Percentiles rank a stretch among this genome's conserved stretches.
Evolutionary conservation across 2,329 filamentous ascomycete genomes (phyloP).

Genomic region (Intubia oerlemansii): DNA sequence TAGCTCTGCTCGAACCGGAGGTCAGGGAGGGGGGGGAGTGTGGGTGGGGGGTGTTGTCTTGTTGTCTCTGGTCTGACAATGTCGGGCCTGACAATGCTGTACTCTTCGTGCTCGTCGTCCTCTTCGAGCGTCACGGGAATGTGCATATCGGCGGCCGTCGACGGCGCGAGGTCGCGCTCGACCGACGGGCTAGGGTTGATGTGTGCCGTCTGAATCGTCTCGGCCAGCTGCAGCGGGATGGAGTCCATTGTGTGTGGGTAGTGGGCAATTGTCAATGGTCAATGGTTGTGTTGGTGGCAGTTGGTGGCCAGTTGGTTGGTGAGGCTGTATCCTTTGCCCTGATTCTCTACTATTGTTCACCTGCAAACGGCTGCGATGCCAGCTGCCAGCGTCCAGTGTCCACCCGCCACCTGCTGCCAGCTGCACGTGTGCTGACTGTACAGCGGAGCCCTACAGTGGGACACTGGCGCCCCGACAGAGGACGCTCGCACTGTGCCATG

Average conservation of each 20-base stretch:
- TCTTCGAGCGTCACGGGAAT: conserved; percentile 27
- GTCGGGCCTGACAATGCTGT: too few species aligned
- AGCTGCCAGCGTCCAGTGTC: too few species aligned
- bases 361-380: too few species aligned
- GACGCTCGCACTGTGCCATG: too few species aligned
- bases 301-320: not conserved
- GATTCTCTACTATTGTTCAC: too few species aligned
- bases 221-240: conserved; percentile 47
- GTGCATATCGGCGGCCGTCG: conserved; percentile 49
- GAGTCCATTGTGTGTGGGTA: conserved; percentile 18
- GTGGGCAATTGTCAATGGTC: not conserved
- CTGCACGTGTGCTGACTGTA: too few species aligned
- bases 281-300: not conserved
- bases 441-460: too few species aligned
- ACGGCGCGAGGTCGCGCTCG: conserved; percentile 57
- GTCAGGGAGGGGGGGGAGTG: conserved; percentile 53
- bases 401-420: too few species aligned
- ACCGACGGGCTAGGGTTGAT: conserved; percentile 54
- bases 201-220: conserved; percentile 60
- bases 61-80: too few species aligned
- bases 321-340: not conserved
- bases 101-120: conserved; percentile 23
- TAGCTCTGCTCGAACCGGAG: conserved; percentile 97
- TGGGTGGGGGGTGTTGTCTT: too few species aligned
- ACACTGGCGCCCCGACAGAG: too few species aligned